A percentile compares a stretch with the other conserved stretches of the same genome.
phyloP scores from a whole-genome alignment of 225 moss, liverwort and hornwort species.

The Bryoerythrophyllum caledonicum region DNA sequence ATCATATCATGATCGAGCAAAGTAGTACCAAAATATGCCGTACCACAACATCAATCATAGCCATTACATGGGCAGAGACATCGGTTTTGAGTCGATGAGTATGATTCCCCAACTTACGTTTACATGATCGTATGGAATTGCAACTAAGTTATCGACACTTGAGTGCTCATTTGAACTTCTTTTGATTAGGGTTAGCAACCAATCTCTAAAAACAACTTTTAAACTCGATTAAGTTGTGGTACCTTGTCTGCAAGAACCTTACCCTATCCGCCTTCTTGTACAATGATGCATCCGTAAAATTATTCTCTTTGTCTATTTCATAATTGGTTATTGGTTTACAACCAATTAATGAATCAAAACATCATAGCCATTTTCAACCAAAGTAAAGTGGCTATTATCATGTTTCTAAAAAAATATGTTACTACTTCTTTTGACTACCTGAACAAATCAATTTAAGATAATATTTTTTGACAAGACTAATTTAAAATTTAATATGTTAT shows the following conservation, averaged over 20 bases:
- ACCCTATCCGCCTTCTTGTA: background rate
- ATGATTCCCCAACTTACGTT: background rate
- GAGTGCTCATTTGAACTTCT: background rate
- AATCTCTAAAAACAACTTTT: conserved; percentile 6
- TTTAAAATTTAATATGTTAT: too few relatives aligned
- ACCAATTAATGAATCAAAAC: background rate
- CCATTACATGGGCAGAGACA: background rate
- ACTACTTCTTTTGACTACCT: too few relatives aligned
- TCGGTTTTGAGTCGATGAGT: background rate
- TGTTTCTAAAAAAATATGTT: too few relatives aligned
- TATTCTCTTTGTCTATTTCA: conserved; percentile 10
- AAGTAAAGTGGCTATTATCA: too few relatives aligned
- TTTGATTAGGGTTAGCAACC: conserved; percentile 2
- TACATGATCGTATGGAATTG: conserved; percentile 22
- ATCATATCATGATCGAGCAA: background rate
- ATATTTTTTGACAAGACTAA: too few relatives aligned
- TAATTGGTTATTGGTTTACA: background rate
- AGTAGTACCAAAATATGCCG: background rate
- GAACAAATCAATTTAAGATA: too few relatives aligned
- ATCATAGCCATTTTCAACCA: background rate
- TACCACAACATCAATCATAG: conserved; percentile 13
- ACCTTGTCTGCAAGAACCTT: conserved; percentile 17
- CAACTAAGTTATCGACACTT: conserved; percentile 3
- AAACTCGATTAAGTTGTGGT: background rate
- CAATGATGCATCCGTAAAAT: background rate